A percentile compares a stretch with the other conserved stretches of the same genome.
Evolutionary conservation across 441 rosid species (phyloP).

Genomic region (Euphorbia corollata): DNA sequence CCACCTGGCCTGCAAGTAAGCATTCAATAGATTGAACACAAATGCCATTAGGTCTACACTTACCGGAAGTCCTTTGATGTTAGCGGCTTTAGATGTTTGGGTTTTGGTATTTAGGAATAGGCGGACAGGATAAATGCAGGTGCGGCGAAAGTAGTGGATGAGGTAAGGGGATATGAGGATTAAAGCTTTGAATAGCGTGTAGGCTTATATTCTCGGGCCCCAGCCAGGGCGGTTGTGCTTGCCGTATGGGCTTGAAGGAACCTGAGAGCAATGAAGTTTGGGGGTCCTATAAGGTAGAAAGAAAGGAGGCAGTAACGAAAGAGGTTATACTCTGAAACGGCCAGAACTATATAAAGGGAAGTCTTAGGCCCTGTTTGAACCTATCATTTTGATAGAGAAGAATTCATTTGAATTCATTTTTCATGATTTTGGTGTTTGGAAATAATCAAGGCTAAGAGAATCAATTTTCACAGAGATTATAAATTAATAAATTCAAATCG

Average conservation of each 20-base stretch:
- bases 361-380: too few relatives aligned
- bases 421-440: too few relatives aligned
- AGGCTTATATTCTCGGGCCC: slow-evolving; percentile 78
- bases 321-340: slow-evolving; percentile 40
- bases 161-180: slow-evolving; percentile 54
- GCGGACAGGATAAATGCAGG: slow-evolving; percentile 68
- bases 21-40: slow-evolving; percentile 59
- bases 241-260: slow-evolving; percentile 84
- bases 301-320: slow-evolving; percentile 43
- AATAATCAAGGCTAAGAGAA: too few relatives aligned
- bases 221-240: slow-evolving; percentile 83
- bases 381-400: too few relatives aligned
- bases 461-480: too few relatives aligned
- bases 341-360: too few relatives aligned
- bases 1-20: slow-evolving; percentile 64
- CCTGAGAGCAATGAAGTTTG: slow-evolving; percentile 47
- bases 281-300: slow-evolving; percentile 51
- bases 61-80: slow-evolving; percentile 39
- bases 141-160: slow-evolving; percentile 75
- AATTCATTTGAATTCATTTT: too few relatives aligned
- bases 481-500: too few relatives aligned
- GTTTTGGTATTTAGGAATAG: slow-evolving; percentile 26
- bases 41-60: slow-evolving; percentile 56
- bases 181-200: slow-evolving; percentile 48
- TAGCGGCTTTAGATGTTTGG: neutral